Conservation (phyloP, 768 basidiomycete genomes). For the Clavaria fumosa region DNA sequence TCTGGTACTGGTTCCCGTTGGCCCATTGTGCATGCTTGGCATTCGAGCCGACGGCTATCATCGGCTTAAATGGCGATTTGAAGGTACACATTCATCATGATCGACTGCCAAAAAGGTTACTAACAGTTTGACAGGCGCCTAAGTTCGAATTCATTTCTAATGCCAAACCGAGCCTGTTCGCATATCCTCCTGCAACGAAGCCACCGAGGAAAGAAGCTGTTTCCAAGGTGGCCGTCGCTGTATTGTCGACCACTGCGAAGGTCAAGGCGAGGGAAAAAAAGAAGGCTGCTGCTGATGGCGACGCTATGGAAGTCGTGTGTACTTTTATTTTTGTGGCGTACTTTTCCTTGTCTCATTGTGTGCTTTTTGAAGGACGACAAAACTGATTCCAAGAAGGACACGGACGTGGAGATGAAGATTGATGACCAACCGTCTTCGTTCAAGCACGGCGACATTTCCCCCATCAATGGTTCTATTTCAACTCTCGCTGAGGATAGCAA, state of each 20-base stretch:
- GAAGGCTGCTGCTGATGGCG: slow-evolving; percentile 71
- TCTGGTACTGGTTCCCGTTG: slow-evolving; percentile 99
- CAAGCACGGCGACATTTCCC: slow-evolving; percentile 42
- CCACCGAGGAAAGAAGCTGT: slow-evolving; percentile 88
- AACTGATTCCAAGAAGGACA: slow-evolving; percentile 35
- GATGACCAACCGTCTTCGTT: slow-evolving; percentile 28
- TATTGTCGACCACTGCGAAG: slow-evolving; percentile 92
- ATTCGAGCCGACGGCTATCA: slow-evolving; percentile 91
- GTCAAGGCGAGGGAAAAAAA: slow-evolving; percentile 92
- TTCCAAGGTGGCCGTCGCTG: slow-evolving; percentile 85
- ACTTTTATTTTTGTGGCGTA: neutral
- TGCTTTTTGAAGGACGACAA: slow-evolving; percentile 35
- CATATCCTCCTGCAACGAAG: slow-evolving; percentile 76
- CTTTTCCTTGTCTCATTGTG: neutral
- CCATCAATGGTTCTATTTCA: slow-evolving; percentile 37
- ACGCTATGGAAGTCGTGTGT: slow-evolving; percentile 71
- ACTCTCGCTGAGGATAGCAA: slow-evolving; percentile 30
- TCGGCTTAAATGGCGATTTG: slow-evolving; percentile 76
- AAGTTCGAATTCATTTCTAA: slow-evolving; percentile 87
- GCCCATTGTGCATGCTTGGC: slow-evolving; percentile 87
- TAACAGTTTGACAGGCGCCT: slow-evolving; percentile 46
- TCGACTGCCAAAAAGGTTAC: slow-evolving; percentile 3
- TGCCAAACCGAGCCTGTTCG: slow-evolving; percentile 80
- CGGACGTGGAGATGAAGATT: slow-evolving; percentile 67
- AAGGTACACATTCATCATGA: slow-evolving; percentile 33